A percentile compares a stretch with the other conserved stretches of the same genome.
These are phyloP conservation scores for Bryoerythrophyllum caledonicum DNA, from an alignment of 225 moss, liverwort and hornwort species.

Conservation along the genomic window DNA sequence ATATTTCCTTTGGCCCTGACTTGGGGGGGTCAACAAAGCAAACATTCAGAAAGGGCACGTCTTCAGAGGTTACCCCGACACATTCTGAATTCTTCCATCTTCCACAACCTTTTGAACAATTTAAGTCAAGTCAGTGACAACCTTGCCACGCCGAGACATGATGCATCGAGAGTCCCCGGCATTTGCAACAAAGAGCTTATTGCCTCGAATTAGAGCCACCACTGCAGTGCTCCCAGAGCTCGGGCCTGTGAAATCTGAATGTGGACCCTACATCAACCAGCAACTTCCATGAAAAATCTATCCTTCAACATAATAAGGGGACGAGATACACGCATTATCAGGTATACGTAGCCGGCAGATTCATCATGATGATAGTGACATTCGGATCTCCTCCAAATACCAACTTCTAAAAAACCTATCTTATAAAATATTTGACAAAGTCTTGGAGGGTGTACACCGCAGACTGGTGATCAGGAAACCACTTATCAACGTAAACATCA, in stretches of 20 bases:
- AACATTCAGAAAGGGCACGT: no score
- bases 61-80: background rate
- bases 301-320: background rate
- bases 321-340: background rate
- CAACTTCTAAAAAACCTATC: slow-evolving; percentile 1
- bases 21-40: no score
- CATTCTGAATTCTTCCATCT: background rate
- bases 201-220: slow-evolving; percentile 52
- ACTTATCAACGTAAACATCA: background rate
- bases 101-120: slow-evolving; percentile 13
- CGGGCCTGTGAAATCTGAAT: slow-evolving; percentile 51
- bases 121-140: slow-evolving; percentile 16
- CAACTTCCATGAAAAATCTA: slow-evolving; percentile 53
- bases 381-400: slow-evolving; percentile 1
- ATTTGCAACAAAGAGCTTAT: slow-evolving; percentile 55
- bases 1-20: no score
- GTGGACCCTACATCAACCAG: slow-evolving; percentile 55
- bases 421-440: background rate
- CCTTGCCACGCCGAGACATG: slow-evolving; percentile 61
- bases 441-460: slow-evolving; percentile 6
- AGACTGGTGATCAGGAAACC: background rate
- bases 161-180: slow-evolving; percentile 71
- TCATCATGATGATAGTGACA: background rate
- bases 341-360: slow-evolving; percentile 3
- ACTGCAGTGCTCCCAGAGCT: slow-evolving; percentile 67